phyloP scores from a whole-genome alignment of 176 grass and related monocot species.

The Oryza coarctata region DNA sequence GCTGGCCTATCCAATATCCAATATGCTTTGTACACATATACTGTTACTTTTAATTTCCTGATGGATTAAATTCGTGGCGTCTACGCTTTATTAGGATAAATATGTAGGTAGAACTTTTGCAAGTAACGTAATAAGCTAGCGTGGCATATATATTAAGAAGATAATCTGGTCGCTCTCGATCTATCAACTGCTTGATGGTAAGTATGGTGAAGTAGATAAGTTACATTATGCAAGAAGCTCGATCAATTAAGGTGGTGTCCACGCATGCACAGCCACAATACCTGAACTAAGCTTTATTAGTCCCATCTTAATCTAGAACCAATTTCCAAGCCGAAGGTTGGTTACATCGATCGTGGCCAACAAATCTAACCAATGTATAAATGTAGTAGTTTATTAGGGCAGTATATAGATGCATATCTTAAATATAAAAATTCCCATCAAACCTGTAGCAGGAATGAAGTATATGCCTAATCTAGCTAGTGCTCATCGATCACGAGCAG shows the following conservation, averaged over 20 bases:
- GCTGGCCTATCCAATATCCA: neutral
- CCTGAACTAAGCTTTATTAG: neutral
- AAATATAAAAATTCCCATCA: no score
- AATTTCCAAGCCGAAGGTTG: conserved; percentile 15
- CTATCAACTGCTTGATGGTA: neutral
- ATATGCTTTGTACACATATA: neutral
- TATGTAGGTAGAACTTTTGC: neutral
- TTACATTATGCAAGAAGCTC: neutral
- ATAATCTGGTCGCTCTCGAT: neutral
- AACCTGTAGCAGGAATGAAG: neutral
- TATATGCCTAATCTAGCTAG: no score
- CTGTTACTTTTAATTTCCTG: neutral
- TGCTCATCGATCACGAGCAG: no score
- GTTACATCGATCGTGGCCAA: neutral
- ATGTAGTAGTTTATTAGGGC: neutral
- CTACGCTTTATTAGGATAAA: neutral
- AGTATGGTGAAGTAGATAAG: neutral
- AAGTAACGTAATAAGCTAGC: neutral
- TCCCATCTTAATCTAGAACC: neutral
- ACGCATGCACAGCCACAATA: neutral
- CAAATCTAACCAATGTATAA: neutral
- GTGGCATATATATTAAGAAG: neutral
- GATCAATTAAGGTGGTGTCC: neutral
- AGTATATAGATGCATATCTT: neutral
- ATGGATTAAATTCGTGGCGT: neutral